A percentile compares a stretch with the other conserved stretches of the same genome.
phyloP scores from a whole-genome alignment of 169 alveolate species.

The Perkinsus olseni region DNA sequence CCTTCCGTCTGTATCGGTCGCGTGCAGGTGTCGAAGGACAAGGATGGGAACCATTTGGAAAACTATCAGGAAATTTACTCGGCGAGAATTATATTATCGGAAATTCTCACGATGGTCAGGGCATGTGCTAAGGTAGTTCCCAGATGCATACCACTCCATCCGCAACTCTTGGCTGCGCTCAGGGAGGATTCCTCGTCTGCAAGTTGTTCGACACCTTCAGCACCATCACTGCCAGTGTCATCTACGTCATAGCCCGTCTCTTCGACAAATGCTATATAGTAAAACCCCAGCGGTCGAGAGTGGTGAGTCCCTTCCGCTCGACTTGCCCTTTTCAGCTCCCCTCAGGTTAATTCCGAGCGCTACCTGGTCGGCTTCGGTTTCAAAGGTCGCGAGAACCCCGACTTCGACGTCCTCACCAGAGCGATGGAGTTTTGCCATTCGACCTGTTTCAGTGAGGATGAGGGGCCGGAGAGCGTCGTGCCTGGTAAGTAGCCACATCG shows the following conservation, averaged over 20 bases:
- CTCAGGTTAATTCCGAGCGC: neutral
- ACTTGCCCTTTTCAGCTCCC: neutral
- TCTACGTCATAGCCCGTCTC: neutral
- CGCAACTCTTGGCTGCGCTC: neutral
- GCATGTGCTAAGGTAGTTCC: neutral
- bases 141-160: neutral
- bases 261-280: neutral
- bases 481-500: neutral
- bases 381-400: neutral
- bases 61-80: neutral
- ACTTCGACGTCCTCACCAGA: neutral
- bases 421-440: neutral
- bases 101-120: neutral
- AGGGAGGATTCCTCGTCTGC: neutral
- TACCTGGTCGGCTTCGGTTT: neutral
- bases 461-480: neutral
- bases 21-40: neutral
- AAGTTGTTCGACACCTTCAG: neutral
- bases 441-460: neutral
- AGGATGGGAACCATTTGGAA: neutral
- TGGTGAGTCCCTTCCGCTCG: neutral
- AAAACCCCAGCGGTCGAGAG: neutral
- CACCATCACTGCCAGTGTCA: neutral
- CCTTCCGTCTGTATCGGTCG: neutral
- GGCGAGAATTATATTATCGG: neutral